A percentile compares a stretch with the other conserved stretches of the same genome.
Conservation (phyloP, 768 basidiomycete genomes). For the Russula sp. region DNA sequence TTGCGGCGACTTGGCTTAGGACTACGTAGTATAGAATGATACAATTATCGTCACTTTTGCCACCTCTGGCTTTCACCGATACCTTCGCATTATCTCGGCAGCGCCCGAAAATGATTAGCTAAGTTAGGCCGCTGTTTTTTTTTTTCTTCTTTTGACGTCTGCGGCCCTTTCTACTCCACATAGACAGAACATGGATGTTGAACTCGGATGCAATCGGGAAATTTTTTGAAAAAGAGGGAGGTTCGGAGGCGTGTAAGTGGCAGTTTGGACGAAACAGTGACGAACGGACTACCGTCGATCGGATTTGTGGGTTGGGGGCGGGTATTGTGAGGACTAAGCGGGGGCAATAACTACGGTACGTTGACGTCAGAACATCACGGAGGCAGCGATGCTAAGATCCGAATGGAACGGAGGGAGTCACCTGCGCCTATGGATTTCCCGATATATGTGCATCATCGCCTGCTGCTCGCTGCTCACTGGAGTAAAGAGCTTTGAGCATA, state of each 20-base stretch:
- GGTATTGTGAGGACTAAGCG: constrained; percentile 8
- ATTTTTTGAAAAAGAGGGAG: no score
- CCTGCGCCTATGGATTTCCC: background rate
- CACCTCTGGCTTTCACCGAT: no score
- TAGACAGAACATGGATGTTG: background rate
- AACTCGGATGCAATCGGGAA: background rate
- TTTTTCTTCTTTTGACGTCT: background rate
- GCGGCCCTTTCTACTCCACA: constrained; percentile 1
- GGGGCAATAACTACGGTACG: background rate
- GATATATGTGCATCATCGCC: background rate
- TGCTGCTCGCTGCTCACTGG: background rate
- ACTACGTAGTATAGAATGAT: background rate
- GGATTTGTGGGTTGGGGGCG: background rate
- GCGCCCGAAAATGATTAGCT: constrained; percentile 1
- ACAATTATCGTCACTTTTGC: background rate
- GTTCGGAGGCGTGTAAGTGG: background rate
- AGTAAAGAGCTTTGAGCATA: background rate
- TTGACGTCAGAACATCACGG: constrained; percentile 11
- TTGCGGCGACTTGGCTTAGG: background rate
- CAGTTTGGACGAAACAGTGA: background rate
- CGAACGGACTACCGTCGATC: background rate
- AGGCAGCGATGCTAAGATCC: background rate
- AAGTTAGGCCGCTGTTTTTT: background rate
- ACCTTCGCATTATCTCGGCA: background rate
- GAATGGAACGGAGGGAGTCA: background rate